Evolutionary conservation across 2,329 filamentous ascomycete species (phyloP).

Genomic region (Penicillium sp.): DNA sequence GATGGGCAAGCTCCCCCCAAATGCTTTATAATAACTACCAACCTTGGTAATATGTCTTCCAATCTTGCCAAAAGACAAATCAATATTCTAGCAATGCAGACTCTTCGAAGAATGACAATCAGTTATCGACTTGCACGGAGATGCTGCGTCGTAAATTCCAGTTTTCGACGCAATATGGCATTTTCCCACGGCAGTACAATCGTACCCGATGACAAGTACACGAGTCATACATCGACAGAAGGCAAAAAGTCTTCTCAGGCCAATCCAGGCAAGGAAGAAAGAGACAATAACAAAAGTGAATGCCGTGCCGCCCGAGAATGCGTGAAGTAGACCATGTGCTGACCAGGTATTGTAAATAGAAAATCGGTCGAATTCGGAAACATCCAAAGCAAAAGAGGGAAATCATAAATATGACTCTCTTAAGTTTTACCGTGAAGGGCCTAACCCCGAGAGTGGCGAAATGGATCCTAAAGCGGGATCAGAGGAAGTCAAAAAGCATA

Average conservation of each 20-base stretch:
- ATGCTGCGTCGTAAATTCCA: background rate
- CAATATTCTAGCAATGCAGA: background rate
- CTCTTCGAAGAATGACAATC: background rate
- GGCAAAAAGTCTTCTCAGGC: background rate
- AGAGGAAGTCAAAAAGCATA: background rate
- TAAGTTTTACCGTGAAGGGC: slow-evolving; percentile 3
- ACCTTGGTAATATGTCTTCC: background rate
- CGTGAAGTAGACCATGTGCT: no score
- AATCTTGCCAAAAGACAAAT: background rate
- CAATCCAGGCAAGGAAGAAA: background rate
- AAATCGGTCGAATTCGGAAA: background rate
- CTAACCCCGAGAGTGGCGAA: slow-evolving; percentile 4
- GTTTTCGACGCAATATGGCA: background rate
- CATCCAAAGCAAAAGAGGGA: background rate
- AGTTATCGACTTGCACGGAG: background rate
- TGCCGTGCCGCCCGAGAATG: background rate
- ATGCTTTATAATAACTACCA: background rate
- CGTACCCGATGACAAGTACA: background rate
- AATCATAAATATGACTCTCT: background rate
- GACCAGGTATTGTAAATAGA: background rate
- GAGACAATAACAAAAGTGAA: background rate
- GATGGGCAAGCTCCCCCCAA: background rate
- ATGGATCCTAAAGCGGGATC: background rate
- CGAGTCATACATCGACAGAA: background rate
- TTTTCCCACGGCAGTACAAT: background rate